Percentiles rank a stretch among this genome's conserved stretches.
These are phyloP conservation scores for Pezicula neosporulosa DNA, from an alignment of 2,329 filamentous ascomycete species.

Conservation along the genomic window DNA sequence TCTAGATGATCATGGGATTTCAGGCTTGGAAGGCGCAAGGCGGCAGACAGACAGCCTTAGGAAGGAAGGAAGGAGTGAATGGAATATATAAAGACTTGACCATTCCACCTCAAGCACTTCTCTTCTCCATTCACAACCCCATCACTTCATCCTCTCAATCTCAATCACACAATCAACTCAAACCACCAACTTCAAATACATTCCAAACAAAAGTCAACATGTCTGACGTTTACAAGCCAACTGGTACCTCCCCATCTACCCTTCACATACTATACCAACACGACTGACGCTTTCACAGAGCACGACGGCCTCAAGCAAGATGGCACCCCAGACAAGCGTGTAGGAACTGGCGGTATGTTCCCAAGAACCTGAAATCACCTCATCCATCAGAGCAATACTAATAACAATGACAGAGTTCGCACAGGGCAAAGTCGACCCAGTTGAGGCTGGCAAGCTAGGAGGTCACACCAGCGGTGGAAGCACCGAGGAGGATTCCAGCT, in stretches of 20 bases:
- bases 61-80: background rate
- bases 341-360: constrained; percentile 30
- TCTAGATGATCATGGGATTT: background rate
- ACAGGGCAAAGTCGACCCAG: constrained; percentile 37
- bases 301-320: constrained; percentile 39
- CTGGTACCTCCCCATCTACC: constrained; percentile 2
- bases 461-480: constrained; percentile 19
- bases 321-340: constrained; percentile 36
- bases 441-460: constrained; percentile 36
- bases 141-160: background rate
- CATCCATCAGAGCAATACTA: background rate
- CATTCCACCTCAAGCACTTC: background rate
- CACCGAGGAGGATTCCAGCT: constrained; percentile 4
- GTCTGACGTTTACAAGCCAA: constrained; percentile 14
- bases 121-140: background rate
- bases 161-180: background rate
- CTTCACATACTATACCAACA: constrained; percentile 2
- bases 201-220: constrained; percentile 6
- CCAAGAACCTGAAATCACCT: background rate
- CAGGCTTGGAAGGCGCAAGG: no score
- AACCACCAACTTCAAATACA: background rate
- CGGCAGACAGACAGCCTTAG: background rate
- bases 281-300: constrained; percentile 22
- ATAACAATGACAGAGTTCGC: constrained; percentile 28
- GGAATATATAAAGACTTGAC: background rate